These are phyloP conservation scores for Cubamyces sp. DNA, from an alignment of 768 basidiomycete species.

Conservation along the genomic window DNA sequence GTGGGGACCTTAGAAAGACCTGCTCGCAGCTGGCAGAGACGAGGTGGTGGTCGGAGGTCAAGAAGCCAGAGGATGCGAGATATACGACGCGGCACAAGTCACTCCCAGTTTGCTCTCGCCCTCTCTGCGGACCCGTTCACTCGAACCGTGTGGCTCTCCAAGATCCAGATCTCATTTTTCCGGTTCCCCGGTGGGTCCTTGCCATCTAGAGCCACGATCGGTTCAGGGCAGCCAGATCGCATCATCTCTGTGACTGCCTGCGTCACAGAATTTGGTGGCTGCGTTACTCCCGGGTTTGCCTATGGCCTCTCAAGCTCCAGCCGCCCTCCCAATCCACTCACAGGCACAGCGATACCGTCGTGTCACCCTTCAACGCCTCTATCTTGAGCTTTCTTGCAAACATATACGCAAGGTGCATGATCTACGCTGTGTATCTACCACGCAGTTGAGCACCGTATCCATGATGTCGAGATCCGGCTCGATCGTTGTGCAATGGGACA, in stretches of 20 bases:
- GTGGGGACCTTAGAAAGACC: not conserved
- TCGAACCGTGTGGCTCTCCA: conserved; percentile 15
- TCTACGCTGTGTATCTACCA: too few species aligned
- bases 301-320: not conserved
- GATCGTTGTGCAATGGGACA: too few species aligned
- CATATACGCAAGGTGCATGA: too few species aligned
- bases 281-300: not conserved
- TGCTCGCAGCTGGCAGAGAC: not conserved
- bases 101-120: conserved; percentile 1
- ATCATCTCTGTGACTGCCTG: conserved; percentile 9
- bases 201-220: not conserved
- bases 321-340: too few species aligned
- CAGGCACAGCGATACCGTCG: not conserved
- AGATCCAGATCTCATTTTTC: conserved; percentile 5
- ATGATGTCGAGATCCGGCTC: too few species aligned
- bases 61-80: conserved; percentile 4
- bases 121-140: not conserved
- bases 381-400: too few species aligned
- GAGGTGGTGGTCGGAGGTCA: conserved; percentile 1
- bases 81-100: conserved; percentile 10
- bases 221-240: conserved; percentile 1
- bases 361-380: too few species aligned
- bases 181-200: not conserved
- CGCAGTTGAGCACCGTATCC: too few species aligned
- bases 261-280: not conserved